A percentile compares a stretch with the other conserved stretches of the same genome.
These are phyloP conservation scores for Sporothrix luriei DNA, from an alignment of 2,329 filamentous ascomycete species.

Conservation along the genomic window DNA sequence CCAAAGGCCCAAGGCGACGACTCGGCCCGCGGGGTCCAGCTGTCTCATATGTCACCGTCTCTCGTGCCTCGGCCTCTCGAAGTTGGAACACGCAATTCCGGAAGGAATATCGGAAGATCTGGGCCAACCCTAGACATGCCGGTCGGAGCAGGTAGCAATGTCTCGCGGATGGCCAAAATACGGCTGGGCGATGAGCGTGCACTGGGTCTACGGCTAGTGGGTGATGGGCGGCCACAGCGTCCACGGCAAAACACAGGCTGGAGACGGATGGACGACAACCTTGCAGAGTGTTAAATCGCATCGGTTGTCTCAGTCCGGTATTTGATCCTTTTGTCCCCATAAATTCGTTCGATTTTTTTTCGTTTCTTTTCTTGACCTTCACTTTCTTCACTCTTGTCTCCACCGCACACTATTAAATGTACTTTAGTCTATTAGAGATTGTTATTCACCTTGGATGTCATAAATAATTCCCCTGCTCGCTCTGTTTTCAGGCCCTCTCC, in stretches of 20 bases:
- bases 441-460: background rate
- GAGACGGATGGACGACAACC: slow-evolving; percentile 13
- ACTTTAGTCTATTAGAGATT: slow-evolving; percentile 11
- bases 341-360: background rate
- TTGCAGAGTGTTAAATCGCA: background rate
- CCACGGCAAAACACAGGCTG: slow-evolving; percentile 6
- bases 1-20: background rate
- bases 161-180: slow-evolving; percentile 18
- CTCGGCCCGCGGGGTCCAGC: background rate
- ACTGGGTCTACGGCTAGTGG: background rate
- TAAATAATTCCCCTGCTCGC: background rate
- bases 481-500: background rate
- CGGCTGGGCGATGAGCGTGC: slow-evolving; percentile 24
- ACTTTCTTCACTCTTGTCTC: background rate
- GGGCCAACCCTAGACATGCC: slow-evolving; percentile 10
- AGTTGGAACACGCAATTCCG: background rate
- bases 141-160: background rate
- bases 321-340: background rate
- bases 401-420: slow-evolving; percentile 3
- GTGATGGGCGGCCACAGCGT: background rate
- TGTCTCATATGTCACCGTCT: slow-evolving; percentile 26
- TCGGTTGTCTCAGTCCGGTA: background rate
- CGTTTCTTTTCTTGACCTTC: no score
- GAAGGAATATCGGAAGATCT: background rate
- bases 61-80: slow-evolving; percentile 22